Base-by-base conservation (phyloP, 768 basidiomycete species). In the Boletus pseudopeckii region DNA sequence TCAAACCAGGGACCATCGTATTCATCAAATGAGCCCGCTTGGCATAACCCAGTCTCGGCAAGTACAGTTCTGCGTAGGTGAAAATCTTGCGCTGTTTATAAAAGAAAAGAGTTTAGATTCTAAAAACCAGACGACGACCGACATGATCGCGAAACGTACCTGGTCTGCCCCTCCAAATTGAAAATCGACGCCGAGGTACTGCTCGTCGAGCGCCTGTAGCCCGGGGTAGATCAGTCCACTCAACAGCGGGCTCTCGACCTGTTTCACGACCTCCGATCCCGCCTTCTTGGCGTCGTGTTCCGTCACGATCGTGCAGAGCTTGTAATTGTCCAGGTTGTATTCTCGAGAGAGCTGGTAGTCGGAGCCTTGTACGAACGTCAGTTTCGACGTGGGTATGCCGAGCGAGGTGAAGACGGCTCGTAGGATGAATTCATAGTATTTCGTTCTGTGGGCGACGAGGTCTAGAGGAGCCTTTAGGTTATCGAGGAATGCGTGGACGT, bases 21-120 rank as follows among this genome's bases (percentile, higher is more conserved):
- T 98, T 99, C 97, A 99, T 99, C 42, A 99, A 78, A 70, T 99
- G 97, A 0, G 95, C 90, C 33, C 96, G 92, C 72, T 97, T 98
- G 48, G 76, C 74, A 75, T 98, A 98, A 34, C 96, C 97, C 32
- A 98, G 80, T 57, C 83, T 80, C 5, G 97, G 97, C 48, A 99
- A 87, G 81, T 94, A 95, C 63, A 89, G 81, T 68, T 98, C 95
- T 7, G 97, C 95, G 64, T 96, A 96, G 18, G 93, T 98, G 73
- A 99, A 99, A 66, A 98, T 98, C 76, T 98, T 98, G 54, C 96
- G 85, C 92, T 96, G 66, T 20, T 7, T n/a, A 11, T 28, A 28
- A 28, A 7, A 4, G n/a, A 45, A 10, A 33, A 34, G 26, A 2
- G 15, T 45, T 45, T 30, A 59, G 45, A 44, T 38, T n/a, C 39